These are phyloP conservation scores for Barnettozyma populi DNA, from an alignment of 805 yeast genomes.

Conservation along the genomic window DNA sequence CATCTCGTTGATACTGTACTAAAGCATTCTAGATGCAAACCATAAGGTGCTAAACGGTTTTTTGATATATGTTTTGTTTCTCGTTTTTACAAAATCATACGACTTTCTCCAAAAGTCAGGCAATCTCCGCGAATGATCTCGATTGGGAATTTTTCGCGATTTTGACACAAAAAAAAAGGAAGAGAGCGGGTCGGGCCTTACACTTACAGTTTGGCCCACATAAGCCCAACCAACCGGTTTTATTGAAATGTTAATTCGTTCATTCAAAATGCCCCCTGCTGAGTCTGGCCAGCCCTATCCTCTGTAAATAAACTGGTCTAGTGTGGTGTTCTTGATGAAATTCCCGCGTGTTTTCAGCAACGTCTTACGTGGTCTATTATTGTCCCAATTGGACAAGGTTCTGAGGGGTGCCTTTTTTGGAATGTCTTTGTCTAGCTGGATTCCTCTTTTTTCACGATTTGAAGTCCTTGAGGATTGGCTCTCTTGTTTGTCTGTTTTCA, in stretches of 20 bases:
- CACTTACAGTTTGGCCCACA: background rate
- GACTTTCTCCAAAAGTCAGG: conserved; percentile 7
- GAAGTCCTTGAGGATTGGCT: background rate
- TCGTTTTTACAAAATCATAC: conserved; percentile 11
- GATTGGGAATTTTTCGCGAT: background rate
- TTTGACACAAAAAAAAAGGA: conserved; percentile 1
- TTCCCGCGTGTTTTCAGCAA: conserved; percentile 9
- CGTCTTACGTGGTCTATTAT: background rate
- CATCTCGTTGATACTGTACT: conserved; percentile 12
- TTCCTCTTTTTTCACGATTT: background rate
- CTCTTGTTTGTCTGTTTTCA: background rate
- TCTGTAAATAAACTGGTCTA: conserved; percentile 20
- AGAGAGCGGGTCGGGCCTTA: no score
- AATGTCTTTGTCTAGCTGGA: background rate
- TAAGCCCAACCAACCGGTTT: background rate
- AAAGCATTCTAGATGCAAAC: background rate
- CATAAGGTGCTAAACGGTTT: background rate
- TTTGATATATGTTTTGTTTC: conserved; percentile 1
- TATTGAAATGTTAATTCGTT: background rate
- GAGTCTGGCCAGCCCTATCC: background rate
- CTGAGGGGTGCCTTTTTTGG: background rate
- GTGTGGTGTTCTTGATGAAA: conserved; percentile 9
- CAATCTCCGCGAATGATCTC: background rate
- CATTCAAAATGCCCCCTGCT: background rate
- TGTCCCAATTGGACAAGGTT: background rate